Percentiles rank a stretch among this genome's conserved stretches.
Evolutionary conservation across 371 early-diverging fungal species (phyloP).

Genomic region (Rhizomucor miehei): DNA sequence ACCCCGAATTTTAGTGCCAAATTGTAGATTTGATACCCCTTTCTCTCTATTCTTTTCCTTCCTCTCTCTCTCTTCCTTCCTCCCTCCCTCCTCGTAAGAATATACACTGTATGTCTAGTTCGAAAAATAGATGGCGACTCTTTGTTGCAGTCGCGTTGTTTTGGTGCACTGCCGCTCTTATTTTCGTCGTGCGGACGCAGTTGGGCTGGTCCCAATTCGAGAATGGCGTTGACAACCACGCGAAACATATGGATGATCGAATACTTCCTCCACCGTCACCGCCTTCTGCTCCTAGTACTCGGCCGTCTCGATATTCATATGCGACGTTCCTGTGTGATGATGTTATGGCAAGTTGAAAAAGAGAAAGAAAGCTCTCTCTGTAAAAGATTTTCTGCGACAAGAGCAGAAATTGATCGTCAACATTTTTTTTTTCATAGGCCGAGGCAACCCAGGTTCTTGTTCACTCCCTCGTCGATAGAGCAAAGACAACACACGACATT

Average conservation of each 20-base stretch:
- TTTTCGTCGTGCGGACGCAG: neutral
- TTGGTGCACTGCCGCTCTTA: neutral
- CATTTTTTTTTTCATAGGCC: constrained; percentile 13
- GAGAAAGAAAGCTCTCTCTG: neutral
- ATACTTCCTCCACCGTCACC: neutral
- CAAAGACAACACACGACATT: constrained; percentile 25
- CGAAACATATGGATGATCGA: neutral
- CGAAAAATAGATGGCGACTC: neutral
- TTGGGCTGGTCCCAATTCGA: neutral
- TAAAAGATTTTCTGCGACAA: neutral
- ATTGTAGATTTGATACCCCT: too few relatives aligned
- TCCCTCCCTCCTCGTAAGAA: too few relatives aligned
- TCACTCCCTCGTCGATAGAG: constrained; percentile 23
- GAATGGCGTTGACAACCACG: too few relatives aligned
- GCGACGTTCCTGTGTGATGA: constrained; percentile 39
- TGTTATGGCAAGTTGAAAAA: constrained; percentile 22
- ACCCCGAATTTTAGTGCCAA: too few relatives aligned
- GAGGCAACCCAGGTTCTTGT: constrained; percentile 30
- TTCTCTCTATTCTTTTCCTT: too few relatives aligned
- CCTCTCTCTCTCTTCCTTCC: too few relatives aligned
- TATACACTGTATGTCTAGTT: too few relatives aligned
- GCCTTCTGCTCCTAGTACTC: too few relatives aligned
- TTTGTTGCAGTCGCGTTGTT: neutral
- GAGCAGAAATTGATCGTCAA: too few relatives aligned
- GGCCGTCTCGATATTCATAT: constrained; percentile 11